Conservation (phyloP, 768 basidiomycete genomes). For the Crassisporium funariophilum region DNA sequence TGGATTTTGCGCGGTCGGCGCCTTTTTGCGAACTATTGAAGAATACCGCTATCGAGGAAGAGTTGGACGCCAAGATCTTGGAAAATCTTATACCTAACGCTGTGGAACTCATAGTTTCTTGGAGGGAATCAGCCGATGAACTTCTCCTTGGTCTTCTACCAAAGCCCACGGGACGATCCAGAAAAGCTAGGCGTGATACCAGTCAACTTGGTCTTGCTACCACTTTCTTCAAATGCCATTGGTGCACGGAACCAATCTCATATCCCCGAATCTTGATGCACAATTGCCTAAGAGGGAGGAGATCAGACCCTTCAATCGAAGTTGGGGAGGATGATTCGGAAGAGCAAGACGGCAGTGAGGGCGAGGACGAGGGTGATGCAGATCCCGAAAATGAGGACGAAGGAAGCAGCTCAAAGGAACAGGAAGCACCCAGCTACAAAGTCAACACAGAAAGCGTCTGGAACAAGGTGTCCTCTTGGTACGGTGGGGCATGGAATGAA, state of each 20-base stretch:
- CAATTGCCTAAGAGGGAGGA: slow-evolving; percentile 18
- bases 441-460: neutral
- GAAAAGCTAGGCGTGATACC: neutral
- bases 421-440: neutral
- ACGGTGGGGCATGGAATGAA: neutral
- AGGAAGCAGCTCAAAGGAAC: neutral
- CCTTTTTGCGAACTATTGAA: slow-evolving; percentile 25
- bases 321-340: slow-evolving; percentile 1
- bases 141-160: slow-evolving; percentile 20
- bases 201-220: slow-evolving; percentile 28
- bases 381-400: neutral
- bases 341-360: neutral
- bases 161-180: slow-evolving; percentile 1
- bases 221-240: slow-evolving; percentile 34
- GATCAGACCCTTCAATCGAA: neutral
- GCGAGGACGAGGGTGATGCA: neutral
- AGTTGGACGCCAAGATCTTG: slow-evolving; percentile 5
- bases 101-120: slow-evolving; percentile 12
- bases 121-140: slow-evolving; percentile 24
- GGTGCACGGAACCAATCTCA: slow-evolving; percentile 31
- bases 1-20: slow-evolving; percentile 19
- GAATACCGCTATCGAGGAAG: slow-evolving; percentile 7
- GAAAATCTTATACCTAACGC: slow-evolving; percentile 8
- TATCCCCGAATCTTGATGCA: slow-evolving; percentile 35
- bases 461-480: neutral